phyloP scores from a whole-genome alignment of 108 stramenopile species.

The Seminavis robusta region DNA sequence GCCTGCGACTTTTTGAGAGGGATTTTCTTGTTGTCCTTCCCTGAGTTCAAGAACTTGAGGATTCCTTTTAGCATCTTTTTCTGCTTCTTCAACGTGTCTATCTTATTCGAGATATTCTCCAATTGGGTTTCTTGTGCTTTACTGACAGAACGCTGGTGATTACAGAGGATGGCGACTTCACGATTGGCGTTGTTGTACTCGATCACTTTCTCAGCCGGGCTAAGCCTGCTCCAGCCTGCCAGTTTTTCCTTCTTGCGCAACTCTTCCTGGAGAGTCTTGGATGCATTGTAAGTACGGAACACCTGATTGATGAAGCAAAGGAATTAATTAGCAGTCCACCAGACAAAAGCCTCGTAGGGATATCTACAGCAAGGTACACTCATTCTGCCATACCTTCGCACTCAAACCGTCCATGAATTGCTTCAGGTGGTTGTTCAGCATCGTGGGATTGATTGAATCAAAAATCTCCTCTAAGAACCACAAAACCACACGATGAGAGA shows the following conservation, averaged over 20 bases:
- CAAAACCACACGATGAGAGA: no score
- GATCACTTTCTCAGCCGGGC: conserved; percentile 90
- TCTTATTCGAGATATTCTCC: conserved; percentile 66
- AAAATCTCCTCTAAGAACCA: conserved; percentile 99
- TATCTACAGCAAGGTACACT: no score
- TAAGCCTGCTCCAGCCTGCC: conserved; percentile 61
- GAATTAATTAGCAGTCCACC: no score
- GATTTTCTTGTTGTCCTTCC: conserved; percentile 65
- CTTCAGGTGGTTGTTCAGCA: conserved; percentile 92
- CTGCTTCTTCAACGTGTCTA: conserved; percentile 87
- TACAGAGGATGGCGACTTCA: conserved; percentile 98
- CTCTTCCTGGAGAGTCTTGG: conserved; percentile 95
- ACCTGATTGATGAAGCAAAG: no score
- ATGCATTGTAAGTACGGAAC: conserved; percentile 99
- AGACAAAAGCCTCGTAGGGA: no score
- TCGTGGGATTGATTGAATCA: conserved; percentile 88
- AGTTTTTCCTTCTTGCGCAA: conserved; percentile 74
- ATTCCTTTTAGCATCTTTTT: conserved; percentile 82
- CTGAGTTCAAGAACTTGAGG: conserved; percentile 50
- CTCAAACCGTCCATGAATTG: conserved; percentile 97
- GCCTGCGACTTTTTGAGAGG: conserved; percentile 66
- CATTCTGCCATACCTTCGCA: no score
- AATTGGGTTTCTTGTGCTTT: conserved; percentile 90
- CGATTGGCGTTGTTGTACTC: conserved; percentile 99
- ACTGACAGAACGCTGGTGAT: conserved; percentile 97